Conservation (phyloP, 2,329 filamentous ascomycete species). For the Trichoderma aggressivum region DNA sequence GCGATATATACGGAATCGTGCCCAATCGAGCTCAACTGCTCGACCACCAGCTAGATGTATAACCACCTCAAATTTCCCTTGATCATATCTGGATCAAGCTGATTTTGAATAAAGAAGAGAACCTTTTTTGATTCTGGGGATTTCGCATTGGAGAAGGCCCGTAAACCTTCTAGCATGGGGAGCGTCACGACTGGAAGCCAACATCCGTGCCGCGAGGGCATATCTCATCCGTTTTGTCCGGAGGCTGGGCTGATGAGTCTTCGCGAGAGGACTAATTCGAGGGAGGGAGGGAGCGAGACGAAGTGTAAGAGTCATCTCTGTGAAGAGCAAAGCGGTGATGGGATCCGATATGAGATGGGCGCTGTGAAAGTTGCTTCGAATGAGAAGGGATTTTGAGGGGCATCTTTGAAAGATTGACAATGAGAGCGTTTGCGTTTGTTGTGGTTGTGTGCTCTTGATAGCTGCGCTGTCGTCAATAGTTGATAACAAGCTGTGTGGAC, state of each 20-base stretch:
- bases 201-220: not conserved
- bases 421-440: not conserved
- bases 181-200: not conserved
- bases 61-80: no score
- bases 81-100: no score
- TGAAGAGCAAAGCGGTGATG: not conserved
- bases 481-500: no score
- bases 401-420: not conserved
- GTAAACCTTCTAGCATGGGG: not conserved
- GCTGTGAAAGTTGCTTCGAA: not conserved
- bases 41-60: not conserved
- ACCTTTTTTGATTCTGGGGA: not conserved
- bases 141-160: not conserved
- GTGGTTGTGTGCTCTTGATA: not conserved
- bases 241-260: not conserved
- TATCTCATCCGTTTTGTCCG: not conserved
- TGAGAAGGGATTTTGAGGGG: not conserved
- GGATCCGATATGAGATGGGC: not conserved
- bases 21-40: not conserved
- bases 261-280: not conserved
- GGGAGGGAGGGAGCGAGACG: not conserved
- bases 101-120: not conserved
- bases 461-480: not conserved
- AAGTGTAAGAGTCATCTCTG: not conserved
- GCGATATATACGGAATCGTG: not conserved